Evolutionary conservation across 2,329 filamentous ascomycete species (phyloP).

Genomic region (Rutstroemia sydowiana): DNA sequence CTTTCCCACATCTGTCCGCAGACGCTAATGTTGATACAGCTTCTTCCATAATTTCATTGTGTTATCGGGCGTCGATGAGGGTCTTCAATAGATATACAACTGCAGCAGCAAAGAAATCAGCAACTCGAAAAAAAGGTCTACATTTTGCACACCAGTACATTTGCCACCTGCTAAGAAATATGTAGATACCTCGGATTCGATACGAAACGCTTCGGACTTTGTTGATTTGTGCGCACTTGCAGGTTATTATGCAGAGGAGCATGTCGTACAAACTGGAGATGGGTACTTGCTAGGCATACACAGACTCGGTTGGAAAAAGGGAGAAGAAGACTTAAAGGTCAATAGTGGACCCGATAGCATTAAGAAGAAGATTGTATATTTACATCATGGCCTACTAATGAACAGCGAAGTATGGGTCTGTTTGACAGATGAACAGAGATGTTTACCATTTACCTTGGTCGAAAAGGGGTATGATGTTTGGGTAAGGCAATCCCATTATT

Average conservation of each 20-base stretch:
- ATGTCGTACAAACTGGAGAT: slow-evolving; percentile 89
- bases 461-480: slow-evolving; percentile 94
- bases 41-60: slow-evolving; percentile 70
- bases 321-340: slow-evolving; percentile 71
- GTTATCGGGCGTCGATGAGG: slow-evolving; percentile 73
- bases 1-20: not conserved
- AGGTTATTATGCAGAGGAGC: slow-evolving; percentile 91
- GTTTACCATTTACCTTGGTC: slow-evolving; percentile 80
- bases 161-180: slow-evolving; percentile 43
- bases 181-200: slow-evolving; percentile 60
- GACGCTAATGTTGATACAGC: slow-evolving; percentile 40
- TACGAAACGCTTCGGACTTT: slow-evolving; percentile 86
- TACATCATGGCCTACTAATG: slow-evolving; percentile 96
- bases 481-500: slow-evolving; percentile 43
- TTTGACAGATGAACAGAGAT: slow-evolving; percentile 76
- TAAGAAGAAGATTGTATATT: slow-evolving; percentile 80
- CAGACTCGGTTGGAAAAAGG: slow-evolving; percentile 72
- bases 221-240: slow-evolving; percentile 86
- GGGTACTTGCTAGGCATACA: slow-evolving; percentile 90
- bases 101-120: slow-evolving; percentile 58
- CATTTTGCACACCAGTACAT: slow-evolving; percentile 48
- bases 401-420: slow-evolving; percentile 99
- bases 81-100: slow-evolving; percentile 75
- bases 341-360: slow-evolving; percentile 62
- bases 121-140: slow-evolving; percentile 59